Conservation (phyloP, 352 stramenopile genomes). For the Plasmopara halstedii region DNA sequence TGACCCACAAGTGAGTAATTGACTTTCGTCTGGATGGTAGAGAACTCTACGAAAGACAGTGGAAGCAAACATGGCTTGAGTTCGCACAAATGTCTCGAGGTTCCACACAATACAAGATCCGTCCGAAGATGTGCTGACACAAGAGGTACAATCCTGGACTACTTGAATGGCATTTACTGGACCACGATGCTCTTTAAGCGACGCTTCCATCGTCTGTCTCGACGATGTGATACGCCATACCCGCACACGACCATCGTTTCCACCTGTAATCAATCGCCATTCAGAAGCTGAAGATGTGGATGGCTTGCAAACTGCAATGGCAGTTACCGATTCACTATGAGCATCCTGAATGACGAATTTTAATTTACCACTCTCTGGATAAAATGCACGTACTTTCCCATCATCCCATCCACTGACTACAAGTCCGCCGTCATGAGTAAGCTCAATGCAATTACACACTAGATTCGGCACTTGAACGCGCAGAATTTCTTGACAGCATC, state of each 20-base stretch:
- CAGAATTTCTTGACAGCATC: constrained; percentile 90
- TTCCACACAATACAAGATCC: constrained; percentile 96
- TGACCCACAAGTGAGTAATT: constrained; percentile 93
- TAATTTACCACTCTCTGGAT: constrained; percentile 92
- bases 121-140: constrained; percentile 71
- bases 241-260: constrained; percentile 90
- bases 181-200: constrained; percentile 92
- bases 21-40: constrained; percentile 95
- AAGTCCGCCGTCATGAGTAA: constrained; percentile 80
- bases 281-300: constrained; percentile 24
- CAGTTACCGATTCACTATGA: constrained; percentile 92
- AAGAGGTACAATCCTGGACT: constrained; percentile 59
- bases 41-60: constrained; percentile 91
- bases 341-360: constrained; percentile 97
- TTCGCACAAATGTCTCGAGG: constrained; percentile 86
- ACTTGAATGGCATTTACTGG: constrained; percentile 89
- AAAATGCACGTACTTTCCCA: constrained; percentile 96
- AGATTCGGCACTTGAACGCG: constrained; percentile 96
- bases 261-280: constrained; percentile 92
- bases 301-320: constrained; percentile 85
- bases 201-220: constrained; percentile 93
- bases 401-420: constrained; percentile 96
- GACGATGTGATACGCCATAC: constrained; percentile 90
- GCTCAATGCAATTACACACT: constrained; percentile 91
- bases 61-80: constrained; percentile 93